Evolutionary conservation across 2,329 filamentous ascomycete genomes (phyloP), one percentile per base, ranked within the genome.

Genomic region (Botrytis fragariae): DNA sequence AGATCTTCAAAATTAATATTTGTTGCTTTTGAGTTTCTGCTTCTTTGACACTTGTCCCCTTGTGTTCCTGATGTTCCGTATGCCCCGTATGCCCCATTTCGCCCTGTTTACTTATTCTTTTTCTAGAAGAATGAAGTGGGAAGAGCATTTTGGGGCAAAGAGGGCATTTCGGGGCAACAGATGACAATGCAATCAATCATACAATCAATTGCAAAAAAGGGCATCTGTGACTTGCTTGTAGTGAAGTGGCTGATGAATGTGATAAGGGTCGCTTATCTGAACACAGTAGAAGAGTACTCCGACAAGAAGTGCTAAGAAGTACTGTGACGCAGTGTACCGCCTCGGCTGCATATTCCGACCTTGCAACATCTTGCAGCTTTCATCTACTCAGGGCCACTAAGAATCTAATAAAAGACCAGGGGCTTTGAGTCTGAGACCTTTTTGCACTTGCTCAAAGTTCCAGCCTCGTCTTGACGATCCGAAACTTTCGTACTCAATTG

Each of bases 201-300:
- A 54, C 25, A 54, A 7, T 54, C 48, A 18, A 57, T 29, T 65
- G 44, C 25, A 37, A 69, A 69, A 45, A 44, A 51, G 63, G 54
- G 48, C 48, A 60, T 69, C 39, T 51, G 48, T 51, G 29, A 44
- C 25, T n/a, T 54, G 44, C 5, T n/a, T n/a, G 42, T 29, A 18
- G 59, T 63, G 42, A 29, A 35, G 69, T 63, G 57, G 57, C 57
- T 48, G 59, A 39, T 37, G 44, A 42, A 39, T 32, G 12, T 45
- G 71, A 69, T 69, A 72, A 69, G 63, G 18, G 18, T 72, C 62
- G 71, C 71, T 72, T 72, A 72, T 72, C 71, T 60, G 51, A 29
- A 12, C 35, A 59, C 64, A 57, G 45, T 7, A 39, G n/a, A 25
- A 48, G 18, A 67, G 44, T 18, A 4, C 51, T 29, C n/a, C n/a